Base-by-base conservation (phyloP, 2,329 filamentous ascomycete genomes). In the Fusarium annulatum region DNA sequence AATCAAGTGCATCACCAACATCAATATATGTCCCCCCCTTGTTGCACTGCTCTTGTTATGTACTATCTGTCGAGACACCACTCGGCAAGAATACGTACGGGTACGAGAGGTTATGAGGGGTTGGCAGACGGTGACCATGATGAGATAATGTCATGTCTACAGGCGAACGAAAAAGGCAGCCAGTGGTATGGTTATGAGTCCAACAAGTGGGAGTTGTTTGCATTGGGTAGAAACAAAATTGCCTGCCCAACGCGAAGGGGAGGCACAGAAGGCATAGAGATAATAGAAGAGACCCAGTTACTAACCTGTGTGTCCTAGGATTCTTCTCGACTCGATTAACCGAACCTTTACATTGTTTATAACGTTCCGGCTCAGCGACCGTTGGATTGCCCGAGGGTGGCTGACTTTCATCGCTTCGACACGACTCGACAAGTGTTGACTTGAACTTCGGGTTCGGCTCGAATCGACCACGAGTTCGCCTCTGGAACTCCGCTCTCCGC, bases 401-500 rank as follows among this genome's bases (percentile, higher is more conserved):
- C 36, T 34, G 28, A 36, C 39, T 57, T 66, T 58, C 53, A 57
- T 60, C 48, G 67, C 34, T 60, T 71, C 48, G 67, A 53, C 41
- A 71, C 48, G 45, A 49, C 38, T 58, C 56, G 62, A 74, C 42
- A 59, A 48, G 46, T 57, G 46, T 51, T 46, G 59, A 69, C 51
- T 64, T 60, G 67, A 61, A 66, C 57, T 43, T 71, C 57, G 70
- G 71, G 45, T 60, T 73, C 68, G 71, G 68, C 56, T 74, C 63
- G 62, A 60, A 71, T 64, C 67, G 71, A 71, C 71, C 46, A 38
- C 56, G 43, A 63, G 46, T 73, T 73, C 52, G 69, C 66, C 65
- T 56, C 61, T 66, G 66, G 36, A 73, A 49, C 70, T 73, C 66
- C 60, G 66, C 66, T 71, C 46, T 73, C 71, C 61, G 71, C 57